These are phyloP conservation scores for Hypomontagnella submonticulosa DNA, from an alignment of 495 filamentous ascomycete genomes.

Conservation along the genomic window DNA sequence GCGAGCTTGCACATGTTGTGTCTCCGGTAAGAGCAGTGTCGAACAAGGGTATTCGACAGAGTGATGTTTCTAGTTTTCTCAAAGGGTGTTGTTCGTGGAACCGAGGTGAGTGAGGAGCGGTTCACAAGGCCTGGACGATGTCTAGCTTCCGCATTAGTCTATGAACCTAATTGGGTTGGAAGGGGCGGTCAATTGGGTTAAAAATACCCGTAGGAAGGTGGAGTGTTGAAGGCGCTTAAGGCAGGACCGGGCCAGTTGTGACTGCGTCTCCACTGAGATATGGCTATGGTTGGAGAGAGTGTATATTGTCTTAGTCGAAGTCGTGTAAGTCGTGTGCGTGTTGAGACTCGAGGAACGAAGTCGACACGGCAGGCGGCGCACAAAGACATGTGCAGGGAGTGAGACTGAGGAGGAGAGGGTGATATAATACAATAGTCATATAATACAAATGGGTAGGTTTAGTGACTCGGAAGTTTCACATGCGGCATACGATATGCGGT, in stretches of 20 bases:
- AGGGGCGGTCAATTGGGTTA: slow-evolving; percentile 35
- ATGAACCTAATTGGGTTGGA: slow-evolving; percentile 25
- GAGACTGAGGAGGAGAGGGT: slow-evolving; percentile 2
- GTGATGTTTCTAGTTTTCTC: slow-evolving; percentile 36
- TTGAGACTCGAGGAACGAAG: slow-evolving; percentile 42
- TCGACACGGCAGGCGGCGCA: slow-evolving; percentile 44
- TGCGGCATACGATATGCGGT: slow-evolving; percentile 18
- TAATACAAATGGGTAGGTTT: slow-evolving; percentile 15
- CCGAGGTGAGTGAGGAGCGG: slow-evolving; percentile 28
- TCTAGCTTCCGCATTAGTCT: slow-evolving; percentile 36
- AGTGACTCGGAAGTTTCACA: slow-evolving; percentile 29
- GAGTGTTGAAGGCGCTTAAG: slow-evolving; percentile 44
- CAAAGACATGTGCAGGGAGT: slow-evolving; percentile 37
- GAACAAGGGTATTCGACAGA: slow-evolving; percentile 47
- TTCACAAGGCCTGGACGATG: slow-evolving; percentile 28
- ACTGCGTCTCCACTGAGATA: slow-evolving; percentile 41
- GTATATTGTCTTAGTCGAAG: slow-evolving; percentile 32
- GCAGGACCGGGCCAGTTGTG: slow-evolving; percentile 37
- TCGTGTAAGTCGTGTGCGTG: slow-evolving; percentile 22
- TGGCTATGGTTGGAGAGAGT: slow-evolving; percentile 26
- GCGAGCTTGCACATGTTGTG: slow-evolving; percentile 67
- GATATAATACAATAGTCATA: slow-evolving; percentile 43
- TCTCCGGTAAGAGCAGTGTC: slow-evolving; percentile 64
- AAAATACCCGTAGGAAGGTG: slow-evolving; percentile 42
- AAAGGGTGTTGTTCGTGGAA: slow-evolving; percentile 35